Base-by-base conservation (phyloP, 2,329 filamentous ascomycete genomes). In the Pyrenophora teres region DNA sequence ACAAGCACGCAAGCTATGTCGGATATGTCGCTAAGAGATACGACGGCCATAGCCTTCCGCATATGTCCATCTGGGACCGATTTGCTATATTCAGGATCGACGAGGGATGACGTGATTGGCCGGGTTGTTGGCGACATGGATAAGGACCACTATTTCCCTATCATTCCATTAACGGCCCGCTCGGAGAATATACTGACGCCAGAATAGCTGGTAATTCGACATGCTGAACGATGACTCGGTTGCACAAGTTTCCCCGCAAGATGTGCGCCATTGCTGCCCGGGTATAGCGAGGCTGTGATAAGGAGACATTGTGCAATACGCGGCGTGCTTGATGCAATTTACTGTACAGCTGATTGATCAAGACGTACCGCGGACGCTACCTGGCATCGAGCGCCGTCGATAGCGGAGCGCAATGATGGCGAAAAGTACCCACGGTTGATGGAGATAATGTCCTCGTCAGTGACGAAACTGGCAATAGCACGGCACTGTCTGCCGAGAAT, bases 61-160 rank as follows among this genome's bases (percentile, higher is more conserved):
- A 21, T 21, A 21, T 13, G 41, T 35, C 47, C 46, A 42, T 41
- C 32, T 44, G 35, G 48, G 52, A 54, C 19, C 68, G 60, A 65
- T 68, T 67, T 57, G 67, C 49, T 45, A 54, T 56, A 19, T 16
- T 39, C 15, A 19, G 23, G 31, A 33, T 60, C 54, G 47, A 59
- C 57, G 46, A 50, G 54, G 41, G 35, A 71, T 72, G 65, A 68
- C 69, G 69, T 70, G 62, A 72, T 71, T 67, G 64, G 66, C 62
- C 50, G 50, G 60, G 62, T 40, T 44, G 23, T 45, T 64, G 55
- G 62, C 68, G 60, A 70, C 68, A 70, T 67, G 32, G 41, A 54
- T 57, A 36, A 39, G 50, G 50, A 57, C 51, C 47, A 41, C 25
- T 39, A 43, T 46, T 43, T 41, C 48, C 40, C 6, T 21, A 32